Evolutionary conservation across 129 eudicot species (phyloP), one percentile per base, ranked within the genome.

Genomic region (Flaveria trinervia): DNA sequence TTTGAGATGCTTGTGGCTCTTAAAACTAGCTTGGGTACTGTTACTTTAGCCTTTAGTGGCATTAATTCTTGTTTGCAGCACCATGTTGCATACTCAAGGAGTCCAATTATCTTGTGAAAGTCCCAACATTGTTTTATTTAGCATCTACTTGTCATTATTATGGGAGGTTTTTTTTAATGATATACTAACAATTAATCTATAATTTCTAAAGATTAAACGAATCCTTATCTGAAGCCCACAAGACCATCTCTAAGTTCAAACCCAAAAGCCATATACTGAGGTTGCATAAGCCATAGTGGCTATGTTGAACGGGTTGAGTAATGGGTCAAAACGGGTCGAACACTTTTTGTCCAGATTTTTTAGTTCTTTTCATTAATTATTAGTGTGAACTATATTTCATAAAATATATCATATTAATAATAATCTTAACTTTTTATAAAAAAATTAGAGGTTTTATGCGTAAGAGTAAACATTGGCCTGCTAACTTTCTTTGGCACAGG

Each of bases 401-500:
- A 0, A 57, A 22, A 17, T 26, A 52, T 25, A 61, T 25, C 39
- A 25, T 61, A 4, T 26, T 15, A 13, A 61, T 26, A 25, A 61
- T 12, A 25, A 25, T 25, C 11, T 26, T 2, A 23, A 22, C 10
- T 59, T 13, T 25, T 25, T 1, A 25, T 72, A 23, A 22, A 12
- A 11, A 4, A 9, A 26, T 25, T 61, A 6, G 36, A 43, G 41
- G 39, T 61, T 61, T 60, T 25, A 25, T 61, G 57, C 71, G 62
- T 62, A 55, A 20, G 5, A 16, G 22, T 9, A 14, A 28, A 22
- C 49, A 57, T 57, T 56, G 26, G 17, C 20, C 68, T 26, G 50
- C 68, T 69, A 48, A 75, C 67, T 76, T 71, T 64, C 69, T 68
- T n/a, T 68, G 72, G 62, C 82, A 60, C 76, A 95, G 99, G 99